Conservation (phyloP, 805 yeast species). For the Yarrowia porcina region DNA sequence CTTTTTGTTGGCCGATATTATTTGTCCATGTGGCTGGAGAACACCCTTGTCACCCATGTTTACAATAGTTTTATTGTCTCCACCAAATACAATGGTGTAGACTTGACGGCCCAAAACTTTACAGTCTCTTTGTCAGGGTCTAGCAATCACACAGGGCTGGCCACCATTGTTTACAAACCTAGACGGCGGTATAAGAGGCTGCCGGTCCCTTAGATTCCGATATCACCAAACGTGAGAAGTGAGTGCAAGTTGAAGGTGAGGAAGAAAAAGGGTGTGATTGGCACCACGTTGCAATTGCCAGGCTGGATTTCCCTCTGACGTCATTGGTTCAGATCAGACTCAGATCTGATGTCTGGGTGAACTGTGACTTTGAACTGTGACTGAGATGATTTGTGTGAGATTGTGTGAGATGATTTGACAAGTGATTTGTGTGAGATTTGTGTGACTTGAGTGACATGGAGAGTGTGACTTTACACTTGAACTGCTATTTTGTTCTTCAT, state of each 20-base stretch:
- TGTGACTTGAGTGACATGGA: too few species aligned
- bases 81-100: conserved; percentile 21
- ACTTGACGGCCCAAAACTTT: conserved; percentile 11
- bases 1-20: neutral
- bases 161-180: conserved; percentile 20
- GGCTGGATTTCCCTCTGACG: too few species aligned
- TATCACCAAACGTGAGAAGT: conserved; percentile 12
- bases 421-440: too few species aligned
- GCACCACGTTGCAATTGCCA: too few species aligned
- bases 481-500: too few species aligned
- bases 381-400: too few species aligned
- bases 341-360: neutral
- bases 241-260: too few species aligned
- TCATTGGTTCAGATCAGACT: too few species aligned
- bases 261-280: neutral
- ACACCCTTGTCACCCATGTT: neutral
- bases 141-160: conserved; percentile 24
- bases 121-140: conserved; percentile 26
- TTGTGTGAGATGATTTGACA: too few species aligned
- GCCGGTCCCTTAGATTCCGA: neutral
- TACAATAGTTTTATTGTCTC: conserved; percentile 23
- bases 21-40: neutral
- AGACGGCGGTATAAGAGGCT: conserved; percentile 3
- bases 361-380: too few species aligned
- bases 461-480: too few species aligned